Evolutionary conservation across 768 basidiomycete genomes (phyloP).

Genomic region (Mycena kentingensis): DNA sequence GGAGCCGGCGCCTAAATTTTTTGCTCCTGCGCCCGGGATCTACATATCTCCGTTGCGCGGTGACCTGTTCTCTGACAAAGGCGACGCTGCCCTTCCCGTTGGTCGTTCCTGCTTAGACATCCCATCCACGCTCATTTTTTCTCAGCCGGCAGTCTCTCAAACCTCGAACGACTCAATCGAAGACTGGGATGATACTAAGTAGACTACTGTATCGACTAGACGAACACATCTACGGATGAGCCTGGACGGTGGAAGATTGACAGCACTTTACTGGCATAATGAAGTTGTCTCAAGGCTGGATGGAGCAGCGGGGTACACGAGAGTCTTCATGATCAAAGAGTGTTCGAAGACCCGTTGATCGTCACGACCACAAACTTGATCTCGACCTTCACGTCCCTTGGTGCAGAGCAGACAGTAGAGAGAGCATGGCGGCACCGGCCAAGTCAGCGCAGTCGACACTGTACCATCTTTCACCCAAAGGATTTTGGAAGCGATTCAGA

Average conservation of each 20-base stretch:
- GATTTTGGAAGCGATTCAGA: constrained; percentile 98
- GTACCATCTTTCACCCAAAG: constrained; percentile 86
- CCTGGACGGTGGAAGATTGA: neutral
- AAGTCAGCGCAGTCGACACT: constrained; percentile 84
- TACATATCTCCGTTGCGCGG: constrained; percentile 38
- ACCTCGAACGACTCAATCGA: constrained; percentile 40
- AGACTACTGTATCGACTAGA: constrained; percentile 13
- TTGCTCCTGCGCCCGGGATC: constrained; percentile 41
- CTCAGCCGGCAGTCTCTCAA: constrained; percentile 20
- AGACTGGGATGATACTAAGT: constrained; percentile 36
- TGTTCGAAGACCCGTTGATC: too few species aligned
- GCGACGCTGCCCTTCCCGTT: neutral
- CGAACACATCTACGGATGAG: constrained; percentile 16
- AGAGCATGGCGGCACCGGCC: constrained; percentile 70
- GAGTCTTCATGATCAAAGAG: too few species aligned
- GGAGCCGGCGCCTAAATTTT: constrained; percentile 24
- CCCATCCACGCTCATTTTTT: neutral
- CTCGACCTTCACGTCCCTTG: too few species aligned
- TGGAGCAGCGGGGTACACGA: too few species aligned
- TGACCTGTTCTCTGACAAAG: neutral
- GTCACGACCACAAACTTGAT: too few species aligned
- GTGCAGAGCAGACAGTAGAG: too few species aligned
- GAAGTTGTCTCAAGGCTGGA: too few species aligned
- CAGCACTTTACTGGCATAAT: too few species aligned
- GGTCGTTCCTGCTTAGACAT: neutral